phyloP scores from a whole-genome alignment of 805 yeast genomes.

The Ascoidea tarda region DNA sequence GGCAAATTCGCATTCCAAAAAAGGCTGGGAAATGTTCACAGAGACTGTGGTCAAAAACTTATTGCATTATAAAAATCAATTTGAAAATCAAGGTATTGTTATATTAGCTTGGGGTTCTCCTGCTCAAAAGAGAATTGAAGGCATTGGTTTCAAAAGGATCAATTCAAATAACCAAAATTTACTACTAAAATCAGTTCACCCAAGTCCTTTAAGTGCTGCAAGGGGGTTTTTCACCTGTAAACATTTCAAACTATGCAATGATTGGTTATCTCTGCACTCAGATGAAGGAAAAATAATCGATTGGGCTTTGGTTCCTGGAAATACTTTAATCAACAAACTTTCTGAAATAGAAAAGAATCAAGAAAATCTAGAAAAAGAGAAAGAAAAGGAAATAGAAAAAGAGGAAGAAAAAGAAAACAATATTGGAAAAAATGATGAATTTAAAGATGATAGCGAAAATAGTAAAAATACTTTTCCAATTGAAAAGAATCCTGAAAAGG shows the following conservation, averaged over 20 bases:
- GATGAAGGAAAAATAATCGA: slow-evolving; percentile 36
- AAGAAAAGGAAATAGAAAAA: not conserved
- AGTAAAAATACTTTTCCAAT: not conserved
- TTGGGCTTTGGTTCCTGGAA: slow-evolving; percentile 38
- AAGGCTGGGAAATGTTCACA: slow-evolving; percentile 91
- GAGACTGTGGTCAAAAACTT: slow-evolving; percentile 47
- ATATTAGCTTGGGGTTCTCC: slow-evolving; percentile 77
- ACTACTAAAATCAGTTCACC: slow-evolving; percentile 72
- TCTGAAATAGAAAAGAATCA: not conserved
- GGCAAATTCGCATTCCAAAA: slow-evolving; percentile 82
- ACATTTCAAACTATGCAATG: slow-evolving; percentile 66
- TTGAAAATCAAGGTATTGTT: slow-evolving; percentile 38
- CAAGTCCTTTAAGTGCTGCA: slow-evolving; percentile 86
- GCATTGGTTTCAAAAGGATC: slow-evolving; percentile 13
- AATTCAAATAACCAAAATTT: slow-evolving; percentile 21
- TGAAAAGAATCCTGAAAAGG: not conserved
- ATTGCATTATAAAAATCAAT: slow-evolving; percentile 29
- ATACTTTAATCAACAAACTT: slow-evolving; percentile 5
- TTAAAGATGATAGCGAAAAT: not conserved
- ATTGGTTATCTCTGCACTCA: slow-evolving; percentile 45
- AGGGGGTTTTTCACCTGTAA: slow-evolving; percentile 70
- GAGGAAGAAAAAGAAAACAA: not conserved
- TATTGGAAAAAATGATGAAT: not conserved
- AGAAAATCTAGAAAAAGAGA: not conserved
- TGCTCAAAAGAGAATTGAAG: slow-evolving; percentile 47